phyloP scores from a whole-genome alignment of 176 grass and related monocot genomes.

The Lolium rigidum region DNA sequence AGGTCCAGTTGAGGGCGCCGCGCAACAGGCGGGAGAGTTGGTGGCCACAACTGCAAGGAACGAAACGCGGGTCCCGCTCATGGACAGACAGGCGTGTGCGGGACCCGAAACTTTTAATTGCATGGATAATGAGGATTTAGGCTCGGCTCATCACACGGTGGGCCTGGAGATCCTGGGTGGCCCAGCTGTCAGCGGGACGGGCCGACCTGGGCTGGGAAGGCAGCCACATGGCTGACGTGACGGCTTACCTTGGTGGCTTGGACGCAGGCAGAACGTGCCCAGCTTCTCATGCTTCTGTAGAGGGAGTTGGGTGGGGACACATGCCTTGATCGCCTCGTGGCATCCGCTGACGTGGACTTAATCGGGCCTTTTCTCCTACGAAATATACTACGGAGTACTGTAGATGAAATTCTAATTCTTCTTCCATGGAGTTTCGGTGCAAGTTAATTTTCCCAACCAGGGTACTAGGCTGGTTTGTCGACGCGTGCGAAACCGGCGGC shows the following conservation, averaged over 20 bases:
- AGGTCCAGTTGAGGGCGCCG: too few species aligned
- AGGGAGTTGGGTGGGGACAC: not conserved
- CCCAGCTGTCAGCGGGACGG: too few species aligned
- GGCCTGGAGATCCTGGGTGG: not conserved
- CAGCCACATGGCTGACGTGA: conserved; percentile 26
- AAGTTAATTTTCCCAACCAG: too few species aligned
- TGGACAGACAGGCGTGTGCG: conserved; percentile 12
- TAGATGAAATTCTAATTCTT: too few species aligned
- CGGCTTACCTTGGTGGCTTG: not conserved
- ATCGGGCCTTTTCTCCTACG: not conserved
- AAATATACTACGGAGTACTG: too few species aligned
- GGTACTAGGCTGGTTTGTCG: too few species aligned
- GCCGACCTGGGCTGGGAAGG: not conserved
- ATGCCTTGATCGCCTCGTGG: not conserved
- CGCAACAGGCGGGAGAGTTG: not conserved
- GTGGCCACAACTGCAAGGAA: not conserved
- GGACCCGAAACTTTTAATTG: not conserved
- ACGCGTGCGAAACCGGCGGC: too few species aligned
- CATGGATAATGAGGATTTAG: too few species aligned
- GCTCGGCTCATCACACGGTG: not conserved
- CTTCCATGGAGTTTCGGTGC: too few species aligned
- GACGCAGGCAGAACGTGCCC: conserved; percentile 12
- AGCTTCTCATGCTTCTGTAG: not conserved
- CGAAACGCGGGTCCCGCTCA: not conserved
- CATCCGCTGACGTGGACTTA: conserved; percentile 15